Evolutionary conservation across 306 rosid genomes (phyloP).

Genomic region (Vigna trinervia): DNA sequence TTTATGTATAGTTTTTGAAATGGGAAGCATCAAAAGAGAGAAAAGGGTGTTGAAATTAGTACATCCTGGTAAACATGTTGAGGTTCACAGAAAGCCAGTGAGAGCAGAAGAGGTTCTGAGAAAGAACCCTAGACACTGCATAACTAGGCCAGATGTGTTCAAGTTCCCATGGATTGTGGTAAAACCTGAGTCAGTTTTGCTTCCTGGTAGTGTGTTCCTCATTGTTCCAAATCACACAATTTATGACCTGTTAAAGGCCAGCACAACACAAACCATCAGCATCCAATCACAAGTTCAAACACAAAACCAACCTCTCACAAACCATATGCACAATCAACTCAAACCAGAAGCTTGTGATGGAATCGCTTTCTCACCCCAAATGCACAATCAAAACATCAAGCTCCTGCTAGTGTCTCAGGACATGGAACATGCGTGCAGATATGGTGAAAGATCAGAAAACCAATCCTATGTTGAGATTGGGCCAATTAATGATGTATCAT

Average conservation of each 20-base stretch:
- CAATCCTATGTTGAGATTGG: neutral
- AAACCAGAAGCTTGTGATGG: neutral
- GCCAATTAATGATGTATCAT: neutral
- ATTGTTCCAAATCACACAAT: slow-evolving; percentile 68
- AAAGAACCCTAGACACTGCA: slow-evolving; percentile 67
- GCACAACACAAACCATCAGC: neutral
- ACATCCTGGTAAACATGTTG: slow-evolving; percentile 62
- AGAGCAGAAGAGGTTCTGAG: slow-evolving; percentile 62
- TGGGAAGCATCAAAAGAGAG: slow-evolving; percentile 48
- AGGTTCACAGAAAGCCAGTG: slow-evolving; percentile 58
- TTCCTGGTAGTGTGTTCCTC: slow-evolving; percentile 64
- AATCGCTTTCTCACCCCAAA: neutral
- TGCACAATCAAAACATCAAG: neutral
- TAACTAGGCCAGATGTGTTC: slow-evolving; percentile 74
- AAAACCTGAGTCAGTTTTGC: slow-evolving; percentile 63
- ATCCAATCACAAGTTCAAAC: slow-evolving; percentile 7
- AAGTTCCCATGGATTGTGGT: slow-evolving; percentile 75
- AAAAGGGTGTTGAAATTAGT: slow-evolving; percentile 60
- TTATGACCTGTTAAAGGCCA: slow-evolving; percentile 58
- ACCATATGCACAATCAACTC: neutral
- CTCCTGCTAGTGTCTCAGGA: neutral
- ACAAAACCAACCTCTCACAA: neutral
- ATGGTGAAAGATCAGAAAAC: slow-evolving; percentile 6
- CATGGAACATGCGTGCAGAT: neutral
- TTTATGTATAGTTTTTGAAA: neutral